Base-by-base conservation (phyloP, 176 grass and related monocot species). In the Rhynchospora pubera region DNA sequence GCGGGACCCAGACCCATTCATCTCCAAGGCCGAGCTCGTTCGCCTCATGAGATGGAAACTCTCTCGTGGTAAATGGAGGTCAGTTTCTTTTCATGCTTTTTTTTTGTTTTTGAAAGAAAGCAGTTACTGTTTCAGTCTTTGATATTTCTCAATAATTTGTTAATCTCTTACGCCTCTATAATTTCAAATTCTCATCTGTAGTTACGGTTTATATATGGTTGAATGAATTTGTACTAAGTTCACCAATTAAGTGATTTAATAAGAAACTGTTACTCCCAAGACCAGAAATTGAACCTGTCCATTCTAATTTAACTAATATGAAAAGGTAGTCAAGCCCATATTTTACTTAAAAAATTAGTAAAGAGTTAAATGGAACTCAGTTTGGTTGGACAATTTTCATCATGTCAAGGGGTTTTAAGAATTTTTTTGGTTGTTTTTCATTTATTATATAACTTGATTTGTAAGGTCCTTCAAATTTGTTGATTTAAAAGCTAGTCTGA, bases 41-140 rank as follows among this genome's bases (percentile, higher is more conserved):
- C 83, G 89, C 67, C 85, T 94, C 92, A 85, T 97, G 81, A 83
- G 92, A 84, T 97, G 95, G 95, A 97, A 97, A 88, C 95, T 97
- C 87, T 86, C 88, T 13, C 86, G 95, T 61, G 90, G 95, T 2
- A 94, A 97, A 87, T 97, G 95, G 92, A 93, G 90, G 94, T 94
- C 32, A 2, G 34, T 52, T 43, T 7, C 30, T 6, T 34, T 52
- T 9, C 67, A 48, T 39, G 18, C 23, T 39, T 23, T 30, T 3
- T 24, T 73, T 19, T 44, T 9, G 50, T 43, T n/a, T 39, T 39
- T 39, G 1, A 0, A 39, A 62, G 59, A 62, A 56, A 56, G 14
- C 14, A 51, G n/a, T n/a, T 16, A 57, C 55, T 57, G 55, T 57
- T n/a, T 39, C 4, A 2, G 34, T 39, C 34, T 4, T 39, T 57